Evolutionary conservation across 768 basidiomycete genomes (phyloP), one percentile per base, ranked within the genome.

Genomic region (Udeniomyces megalosporus): DNA sequence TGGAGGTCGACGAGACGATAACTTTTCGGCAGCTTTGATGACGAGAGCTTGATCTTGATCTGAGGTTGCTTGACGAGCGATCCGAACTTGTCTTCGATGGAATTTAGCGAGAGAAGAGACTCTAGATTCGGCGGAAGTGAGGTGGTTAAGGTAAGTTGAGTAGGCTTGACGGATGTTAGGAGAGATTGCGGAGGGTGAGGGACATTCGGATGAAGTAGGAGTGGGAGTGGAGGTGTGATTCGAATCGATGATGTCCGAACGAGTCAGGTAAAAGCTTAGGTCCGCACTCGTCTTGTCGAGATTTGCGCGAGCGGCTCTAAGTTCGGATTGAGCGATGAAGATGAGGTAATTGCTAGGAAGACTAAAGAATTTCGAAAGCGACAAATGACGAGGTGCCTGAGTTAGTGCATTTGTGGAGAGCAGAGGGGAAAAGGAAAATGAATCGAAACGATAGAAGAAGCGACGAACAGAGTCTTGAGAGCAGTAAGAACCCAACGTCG

Each of bases 401-500:
- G n/a, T n/a, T n/a, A n/a, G n/a, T n/a, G n/a, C n/a, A n/a, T n/a
- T n/a, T n/a, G n/a, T n/a, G n/a, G n/a, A n/a, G n/a, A n/a, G n/a
- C n/a, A n/a, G n/a, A n/a, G n/a, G n/a, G n/a, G n/a, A n/a, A 20
- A n/a, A 38, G 15, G 22, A 56, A 15, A 38, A 45, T 8, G 17
- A 42, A 42, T 8, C 8, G 17, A 42, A 42, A 42, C 8, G 17
- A 42, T 8, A 42, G 17, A 42, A 42, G 17, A 42, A 42, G 8
- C 17, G 10, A 65, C 63, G 35, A 35, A 65, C 63, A 65, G 61
- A 14, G 70, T 64, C 57, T 71, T 72, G 34, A 75, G 66, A 7
- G 46, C 53, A 24, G 72, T 70, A 8, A 75, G 66, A 22, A 75
- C 72, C 61, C 69, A 68, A 29, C 68, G 69, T 5, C 73, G 61